Conservation (phyloP, 345 rosid species). For the Moricandia arvensis region DNA sequence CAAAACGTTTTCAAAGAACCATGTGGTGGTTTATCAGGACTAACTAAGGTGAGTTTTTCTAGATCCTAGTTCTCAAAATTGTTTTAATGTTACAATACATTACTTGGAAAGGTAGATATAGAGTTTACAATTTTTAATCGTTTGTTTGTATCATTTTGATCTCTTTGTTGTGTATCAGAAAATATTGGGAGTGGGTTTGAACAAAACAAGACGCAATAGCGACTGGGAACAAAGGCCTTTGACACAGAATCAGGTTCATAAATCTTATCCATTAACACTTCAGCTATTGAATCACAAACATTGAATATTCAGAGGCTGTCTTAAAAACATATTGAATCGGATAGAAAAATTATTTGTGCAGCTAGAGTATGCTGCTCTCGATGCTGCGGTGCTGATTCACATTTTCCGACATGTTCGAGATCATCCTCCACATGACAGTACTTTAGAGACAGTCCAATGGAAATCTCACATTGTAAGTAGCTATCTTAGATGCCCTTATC, state of each 20-base stretch:
- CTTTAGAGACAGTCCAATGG: constrained; percentile 58
- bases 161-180: constrained; percentile 44
- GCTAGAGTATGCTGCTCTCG: constrained; percentile 94
- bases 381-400: constrained; percentile 85
- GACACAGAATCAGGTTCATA: constrained; percentile 66
- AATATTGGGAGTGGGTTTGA: constrained; percentile 85
- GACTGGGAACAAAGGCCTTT: constrained; percentile 91
- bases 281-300: not conserved
- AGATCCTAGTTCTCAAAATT: not conserved
- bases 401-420: constrained; percentile 54
- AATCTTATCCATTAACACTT: not conserved
- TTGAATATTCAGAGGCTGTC: not conserved
- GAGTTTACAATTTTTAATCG: not conserved
- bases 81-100: not conserved
- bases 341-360: constrained; percentile 34
- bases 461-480: constrained; percentile 73
- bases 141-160: not conserved
- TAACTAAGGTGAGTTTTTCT: constrained; percentile 57
- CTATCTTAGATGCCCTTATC: not conserved
- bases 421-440: constrained; percentile 44
- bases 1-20: constrained; percentile 68
- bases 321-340: not conserved
- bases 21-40: constrained; percentile 82
- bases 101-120: too few relatives aligned
- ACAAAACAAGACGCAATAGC: constrained; percentile 84